A percentile compares a stretch with the other conserved stretches of the same genome.
These are phyloP conservation scores for Kondoa malvinella DNA, from an alignment of 768 basidiomycete genomes.

Conservation along the genomic window DNA sequence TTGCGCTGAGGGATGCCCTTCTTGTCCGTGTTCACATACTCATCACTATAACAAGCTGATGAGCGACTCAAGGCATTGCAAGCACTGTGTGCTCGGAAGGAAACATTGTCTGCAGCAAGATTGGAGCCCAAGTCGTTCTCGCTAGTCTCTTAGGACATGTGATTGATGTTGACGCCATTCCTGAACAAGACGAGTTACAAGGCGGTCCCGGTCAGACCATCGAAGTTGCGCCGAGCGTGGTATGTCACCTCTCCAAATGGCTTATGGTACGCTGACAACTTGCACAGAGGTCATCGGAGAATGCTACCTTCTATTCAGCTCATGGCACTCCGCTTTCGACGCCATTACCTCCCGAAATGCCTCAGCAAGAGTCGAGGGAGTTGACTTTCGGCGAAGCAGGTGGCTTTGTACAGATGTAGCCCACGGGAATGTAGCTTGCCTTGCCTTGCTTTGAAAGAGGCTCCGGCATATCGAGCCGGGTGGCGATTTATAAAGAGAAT, in stretches of 20 bases:
- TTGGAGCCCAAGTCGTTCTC: slow-evolving; percentile 52
- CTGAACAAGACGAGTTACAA: slow-evolving; percentile 16
- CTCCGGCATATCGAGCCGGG: too few relatives aligned
- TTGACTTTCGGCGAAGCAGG: neutral
- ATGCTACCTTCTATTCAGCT: neutral
- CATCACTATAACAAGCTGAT: neutral
- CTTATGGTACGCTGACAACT: neutral
- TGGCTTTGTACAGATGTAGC: neutral
- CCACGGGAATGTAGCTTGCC: too few relatives aligned
- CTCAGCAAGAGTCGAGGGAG: neutral
- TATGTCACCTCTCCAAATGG: neutral
- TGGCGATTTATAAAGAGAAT: too few relatives aligned
- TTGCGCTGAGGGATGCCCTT: slow-evolving; percentile 52
- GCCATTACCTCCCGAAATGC: neutral
- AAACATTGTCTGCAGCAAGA: slow-evolving; percentile 56
- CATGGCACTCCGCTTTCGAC: neutral
- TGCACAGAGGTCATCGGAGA: neutral
- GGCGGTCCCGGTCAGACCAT: slow-evolving; percentile 10
- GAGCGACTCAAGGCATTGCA: slow-evolving; percentile 51
- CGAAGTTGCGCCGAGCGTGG: neutral
- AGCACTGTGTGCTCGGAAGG: slow-evolving; percentile 51
- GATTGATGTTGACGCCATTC: slow-evolving; percentile 32
- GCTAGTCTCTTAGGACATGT: slow-evolving; percentile 22
- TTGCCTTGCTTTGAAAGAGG: too few relatives aligned
- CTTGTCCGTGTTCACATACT: slow-evolving; percentile 45